Conservation (phyloP, 2,329 filamentous ascomycete genomes). For the Alternaria alternata region DNA sequence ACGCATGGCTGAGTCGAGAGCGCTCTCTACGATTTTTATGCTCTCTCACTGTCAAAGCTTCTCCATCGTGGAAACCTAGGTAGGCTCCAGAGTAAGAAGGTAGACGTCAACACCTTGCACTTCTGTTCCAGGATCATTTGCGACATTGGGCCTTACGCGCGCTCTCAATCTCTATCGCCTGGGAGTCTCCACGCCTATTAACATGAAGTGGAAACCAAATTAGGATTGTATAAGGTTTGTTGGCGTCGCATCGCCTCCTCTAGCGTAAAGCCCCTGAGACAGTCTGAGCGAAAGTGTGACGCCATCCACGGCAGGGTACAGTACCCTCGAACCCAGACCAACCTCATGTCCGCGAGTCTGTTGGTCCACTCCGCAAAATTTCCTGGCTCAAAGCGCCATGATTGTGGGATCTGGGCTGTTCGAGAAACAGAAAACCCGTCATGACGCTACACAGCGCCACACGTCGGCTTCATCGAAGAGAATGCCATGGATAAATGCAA, state of each 20-base stretch:
- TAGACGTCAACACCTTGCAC: background rate
- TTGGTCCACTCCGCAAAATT: background rate
- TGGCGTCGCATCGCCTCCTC: background rate
- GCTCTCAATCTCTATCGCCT: background rate
- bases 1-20: background rate
- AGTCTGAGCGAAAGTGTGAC: background rate
- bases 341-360: background rate
- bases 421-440: background rate
- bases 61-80: no score
- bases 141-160: background rate
- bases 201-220: background rate
- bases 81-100: background rate
- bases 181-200: background rate
- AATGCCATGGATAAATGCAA: background rate
- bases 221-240: background rate
- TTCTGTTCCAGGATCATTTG: background rate
- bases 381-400: background rate
- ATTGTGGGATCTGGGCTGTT: background rate
- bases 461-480: background rate
- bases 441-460: background rate
- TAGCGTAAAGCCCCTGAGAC: background rate
- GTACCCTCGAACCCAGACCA: background rate
- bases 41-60: background rate
- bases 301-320: background rate
- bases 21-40: background rate